Base-by-base conservation (phyloP, 139 green algal genomes). In the Coccomyxa sp. region DNA sequence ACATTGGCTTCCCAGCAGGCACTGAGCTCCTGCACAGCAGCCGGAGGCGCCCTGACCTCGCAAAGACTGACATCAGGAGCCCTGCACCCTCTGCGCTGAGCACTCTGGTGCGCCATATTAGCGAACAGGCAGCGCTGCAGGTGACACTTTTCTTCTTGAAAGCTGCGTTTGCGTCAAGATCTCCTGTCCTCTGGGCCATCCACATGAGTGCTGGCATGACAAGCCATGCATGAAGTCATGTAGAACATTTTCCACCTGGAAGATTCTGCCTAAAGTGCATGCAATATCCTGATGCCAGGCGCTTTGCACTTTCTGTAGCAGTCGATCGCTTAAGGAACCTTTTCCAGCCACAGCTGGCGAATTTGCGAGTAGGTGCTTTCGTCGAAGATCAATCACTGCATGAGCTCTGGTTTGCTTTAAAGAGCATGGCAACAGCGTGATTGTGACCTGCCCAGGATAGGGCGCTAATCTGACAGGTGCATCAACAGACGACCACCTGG, bases 1-100 rank as follows among this genome's bases (percentile, higher is more conserved):
- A 79, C 39, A 36, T 79, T 14, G 34, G 73, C 18, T 68, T 74
- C 36, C 27, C 50, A 64, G 27, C 50, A 64, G 22, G 50, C 50
- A 64, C 5, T 31, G 50, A 22, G 18, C 2, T 31, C 50, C 50
- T 12, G 27, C 50, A 10, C 27, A 64, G 18, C 22, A 22, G 50
- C 27, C 50, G 50, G n/a, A n/a, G n/a, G n/a, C n/a, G n/a, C n/a
- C n/a, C n/a, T n/a, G n/a, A n/a, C n/a, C n/a, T n/a, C n/a, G n/a
- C n/a, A n/a, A n/a, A n/a, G n/a, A n/a, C n/a, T n/a, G n/a, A n/a
- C n/a, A n/a, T n/a, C n/a, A n/a, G n/a, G n/a, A n/a, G n/a, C n/a
- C n/a, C n/a, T n/a, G n/a, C n/a, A n/a, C 27, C 50, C 18, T 31
- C 50, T 64, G 27, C 18, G 5, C 18, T 64, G 27, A 22, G 50